These are phyloP conservation scores for Solanum hybrid DNA, from an alignment of 305 asterid genomes.

Conservation along the genomic window DNA sequence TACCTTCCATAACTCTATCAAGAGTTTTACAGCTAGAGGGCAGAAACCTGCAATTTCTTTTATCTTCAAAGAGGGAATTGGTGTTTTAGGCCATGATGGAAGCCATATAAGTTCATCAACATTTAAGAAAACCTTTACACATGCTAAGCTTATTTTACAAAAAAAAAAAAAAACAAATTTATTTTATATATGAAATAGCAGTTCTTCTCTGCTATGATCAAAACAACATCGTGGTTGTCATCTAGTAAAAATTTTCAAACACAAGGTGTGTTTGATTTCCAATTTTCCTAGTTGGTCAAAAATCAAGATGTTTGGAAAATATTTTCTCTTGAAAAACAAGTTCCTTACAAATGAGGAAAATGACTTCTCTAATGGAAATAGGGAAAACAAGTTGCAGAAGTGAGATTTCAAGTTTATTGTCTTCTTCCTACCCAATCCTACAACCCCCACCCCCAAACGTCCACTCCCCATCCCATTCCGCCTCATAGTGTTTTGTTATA, in stretches of 20 bases:
- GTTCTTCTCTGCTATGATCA: not conserved
- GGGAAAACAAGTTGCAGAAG: not conserved
- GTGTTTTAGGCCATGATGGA: not conserved
- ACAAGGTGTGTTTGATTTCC: not conserved
- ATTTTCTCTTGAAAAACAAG: not conserved
- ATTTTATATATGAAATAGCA: not conserved
- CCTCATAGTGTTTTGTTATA: not conserved
- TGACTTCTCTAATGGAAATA: not conserved
- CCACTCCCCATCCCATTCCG: not conserved
- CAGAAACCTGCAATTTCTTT: not conserved
- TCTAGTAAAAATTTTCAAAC: not conserved
- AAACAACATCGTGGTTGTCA: not conserved
- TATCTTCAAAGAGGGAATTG: not conserved
- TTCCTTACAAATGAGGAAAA: too few relatives aligned
- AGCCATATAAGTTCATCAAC: not conserved
- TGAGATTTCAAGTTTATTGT: not conserved
- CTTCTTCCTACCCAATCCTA: not conserved
- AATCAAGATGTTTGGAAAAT: not conserved
- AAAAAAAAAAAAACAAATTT: too few relatives aligned
- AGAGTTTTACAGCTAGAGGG: not conserved
- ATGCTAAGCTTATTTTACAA: not conserved
- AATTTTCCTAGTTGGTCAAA: not conserved
- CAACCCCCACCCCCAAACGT: not conserved
- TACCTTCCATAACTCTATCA: not conserved
- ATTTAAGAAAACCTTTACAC: not conserved